These are phyloP conservation scores for Spinellus fusiger DNA, from an alignment of 192 early-diverging fungal species.

Conservation along the genomic window DNA sequence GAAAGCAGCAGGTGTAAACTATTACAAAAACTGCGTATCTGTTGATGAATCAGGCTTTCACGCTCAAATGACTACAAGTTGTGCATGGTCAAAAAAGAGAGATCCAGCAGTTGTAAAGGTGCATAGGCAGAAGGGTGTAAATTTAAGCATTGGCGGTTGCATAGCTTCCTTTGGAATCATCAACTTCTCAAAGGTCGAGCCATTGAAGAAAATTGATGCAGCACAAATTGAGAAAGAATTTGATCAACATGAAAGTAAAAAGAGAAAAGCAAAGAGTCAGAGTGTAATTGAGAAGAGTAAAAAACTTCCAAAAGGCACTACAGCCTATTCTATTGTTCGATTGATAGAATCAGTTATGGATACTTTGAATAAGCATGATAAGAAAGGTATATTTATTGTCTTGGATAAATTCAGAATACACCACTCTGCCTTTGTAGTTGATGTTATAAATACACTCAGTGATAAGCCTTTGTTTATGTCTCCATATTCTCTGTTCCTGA, in stretches of 20 bases:
- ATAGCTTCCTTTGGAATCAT: neutral
- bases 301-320: slow-evolving; percentile 1
- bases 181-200: neutral
- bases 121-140: neutral
- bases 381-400: slow-evolving; percentile 13
- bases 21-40: neutral
- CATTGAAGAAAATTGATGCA: slow-evolving; percentile 1
- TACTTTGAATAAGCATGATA: slow-evolving; percentile 4
- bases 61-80: neutral
- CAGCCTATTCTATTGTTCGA: neutral
- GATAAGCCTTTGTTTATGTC: slow-evolving; percentile 8
- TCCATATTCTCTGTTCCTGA: slow-evolving; percentile 15
- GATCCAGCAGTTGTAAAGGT: slow-evolving; percentile 6
- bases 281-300: neutral
- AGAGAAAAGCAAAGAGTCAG: neutral
- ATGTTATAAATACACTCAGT: neutral
- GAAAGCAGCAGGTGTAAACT: neutral
- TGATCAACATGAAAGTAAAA: neutral
- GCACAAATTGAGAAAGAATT: slow-evolving; percentile 1
- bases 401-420: slow-evolving; percentile 19
- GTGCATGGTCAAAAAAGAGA: neutral
- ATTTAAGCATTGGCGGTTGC: neutral
- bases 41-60: too few species aligned
- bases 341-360: slow-evolving; percentile 5
- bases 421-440: neutral